Evolutionary conservation across 1,139 yeast species (phyloP).

Genomic region (Hanseniaspora uvarum): DNA sequence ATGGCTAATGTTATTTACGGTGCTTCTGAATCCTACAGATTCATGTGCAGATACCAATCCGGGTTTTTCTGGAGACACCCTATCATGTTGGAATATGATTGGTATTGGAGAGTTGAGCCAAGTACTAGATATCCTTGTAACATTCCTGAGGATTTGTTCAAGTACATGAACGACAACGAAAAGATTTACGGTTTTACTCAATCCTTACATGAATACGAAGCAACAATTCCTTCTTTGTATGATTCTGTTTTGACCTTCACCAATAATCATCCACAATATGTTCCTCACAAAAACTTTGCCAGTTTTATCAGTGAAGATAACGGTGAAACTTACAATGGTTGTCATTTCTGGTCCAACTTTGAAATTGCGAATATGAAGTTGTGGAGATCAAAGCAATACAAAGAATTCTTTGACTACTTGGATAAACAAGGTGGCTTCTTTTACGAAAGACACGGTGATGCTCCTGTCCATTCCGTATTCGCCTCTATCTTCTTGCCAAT

Average conservation of each 20-base stretch:
- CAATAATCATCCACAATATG: constrained; percentile 51
- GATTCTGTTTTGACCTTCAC: constrained; percentile 59
- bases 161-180: constrained; percentile 64
- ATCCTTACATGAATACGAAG: constrained; percentile 71
- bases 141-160: constrained; percentile 70
- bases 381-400: constrained; percentile 65
- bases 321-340: constrained; percentile 59
- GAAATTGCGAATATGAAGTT: constrained; percentile 66
- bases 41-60: constrained; percentile 86
- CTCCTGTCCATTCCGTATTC: constrained; percentile 81
- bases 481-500: constrained; percentile 62
- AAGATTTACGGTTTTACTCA: constrained; percentile 75
- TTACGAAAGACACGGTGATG: constrained; percentile 91
- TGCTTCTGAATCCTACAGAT: constrained; percentile 55
- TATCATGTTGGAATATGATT: constrained; percentile 59
- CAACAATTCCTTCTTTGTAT: constrained; percentile 77
- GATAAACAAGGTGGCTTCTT: constrained; percentile 80
- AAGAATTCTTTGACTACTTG: constrained; percentile 55
- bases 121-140: constrained; percentile 70
- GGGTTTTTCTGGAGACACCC: constrained; percentile 82
- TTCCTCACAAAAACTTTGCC: constrained; percentile 58
- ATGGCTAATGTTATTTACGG: constrained; percentile 53
- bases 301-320: constrained; percentile 62
- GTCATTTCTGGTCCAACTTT: constrained; percentile 85
- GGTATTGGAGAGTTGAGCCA: constrained; percentile 94